Evolutionary conservation across 2,329 filamentous ascomycete species (phyloP).

Genomic region (Fusarium brevicatenulatum): DNA sequence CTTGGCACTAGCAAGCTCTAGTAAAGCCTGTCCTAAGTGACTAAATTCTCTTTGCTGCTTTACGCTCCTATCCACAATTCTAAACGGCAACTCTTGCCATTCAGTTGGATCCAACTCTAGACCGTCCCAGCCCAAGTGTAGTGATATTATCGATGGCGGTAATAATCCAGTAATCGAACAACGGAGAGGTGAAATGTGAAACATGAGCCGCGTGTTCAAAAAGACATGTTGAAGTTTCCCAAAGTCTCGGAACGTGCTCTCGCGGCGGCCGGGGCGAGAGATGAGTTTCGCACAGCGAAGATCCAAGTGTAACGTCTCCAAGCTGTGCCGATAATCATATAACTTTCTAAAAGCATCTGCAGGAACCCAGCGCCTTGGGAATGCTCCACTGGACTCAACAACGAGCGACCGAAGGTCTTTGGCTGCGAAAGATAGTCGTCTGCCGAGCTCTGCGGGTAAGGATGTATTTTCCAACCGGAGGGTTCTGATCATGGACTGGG

Average conservation of each 20-base stretch:
- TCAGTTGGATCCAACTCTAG: no score
- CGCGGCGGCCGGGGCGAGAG: neutral
- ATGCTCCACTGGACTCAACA: neutral
- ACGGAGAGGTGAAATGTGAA: neutral
- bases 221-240: neutral
- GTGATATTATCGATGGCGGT: neutral
- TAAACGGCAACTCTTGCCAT: no score
- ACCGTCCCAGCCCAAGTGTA: neutral
- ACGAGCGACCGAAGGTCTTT: neutral
- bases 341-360: neutral
- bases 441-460: accelerated
- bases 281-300: no score
- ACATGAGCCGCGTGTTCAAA: neutral
- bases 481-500: neutral
- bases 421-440: neutral
- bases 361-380: neutral
- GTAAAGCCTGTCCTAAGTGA: no score
- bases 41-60: no score
- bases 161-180: neutral
- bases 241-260: neutral
- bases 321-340: no score
- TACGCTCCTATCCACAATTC: no score
- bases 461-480: neutral
- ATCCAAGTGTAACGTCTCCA: neutral
- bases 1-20: no score